phyloP scores from a whole-genome alignment of 2,329 filamentous ascomycete species.

The Venturia effusa region DNA sequence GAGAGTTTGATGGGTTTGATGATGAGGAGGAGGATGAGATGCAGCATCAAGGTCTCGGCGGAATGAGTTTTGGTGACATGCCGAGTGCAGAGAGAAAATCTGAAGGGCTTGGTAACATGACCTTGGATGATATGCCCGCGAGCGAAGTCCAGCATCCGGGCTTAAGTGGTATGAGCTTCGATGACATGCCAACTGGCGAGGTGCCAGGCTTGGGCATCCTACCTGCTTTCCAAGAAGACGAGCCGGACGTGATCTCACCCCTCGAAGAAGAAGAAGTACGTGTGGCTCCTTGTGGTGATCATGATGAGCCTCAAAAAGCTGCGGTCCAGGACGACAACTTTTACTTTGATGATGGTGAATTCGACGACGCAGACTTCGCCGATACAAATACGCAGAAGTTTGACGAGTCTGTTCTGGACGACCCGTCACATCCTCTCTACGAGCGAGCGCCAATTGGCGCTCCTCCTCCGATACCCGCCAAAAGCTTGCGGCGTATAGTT shows the following conservation, averaged over 20 bases:
- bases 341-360: conserved; percentile 58
- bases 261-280: neutral
- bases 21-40: neutral
- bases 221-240: neutral
- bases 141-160: neutral
- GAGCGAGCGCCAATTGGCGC: neutral
- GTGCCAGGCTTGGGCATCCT: neutral
- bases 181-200: conserved; percentile 6
- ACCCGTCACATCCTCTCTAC: conserved; percentile 25
- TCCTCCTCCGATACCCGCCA: conserved; percentile 15
- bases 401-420: conserved; percentile 65
- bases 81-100: neutral
- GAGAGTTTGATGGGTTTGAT: neutral
- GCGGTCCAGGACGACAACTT: conserved; percentile 47
- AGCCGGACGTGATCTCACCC: neutral
- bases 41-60: conserved; percentile 1
- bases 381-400: conserved; percentile 44
- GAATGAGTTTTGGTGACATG: conserved; percentile 1
- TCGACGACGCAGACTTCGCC: conserved; percentile 37
- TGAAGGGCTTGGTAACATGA: neutral
- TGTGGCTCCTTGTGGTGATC: neutral
- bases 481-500: neutral
- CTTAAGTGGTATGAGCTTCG: neutral
- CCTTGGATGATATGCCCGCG: conserved; percentile 5
- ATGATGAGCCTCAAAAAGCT: neutral